Evolutionary conservation across 2,329 filamentous ascomycete species (phyloP), one percentile per base, ranked within the genome.

Genomic region (Chalara sp.): DNA sequence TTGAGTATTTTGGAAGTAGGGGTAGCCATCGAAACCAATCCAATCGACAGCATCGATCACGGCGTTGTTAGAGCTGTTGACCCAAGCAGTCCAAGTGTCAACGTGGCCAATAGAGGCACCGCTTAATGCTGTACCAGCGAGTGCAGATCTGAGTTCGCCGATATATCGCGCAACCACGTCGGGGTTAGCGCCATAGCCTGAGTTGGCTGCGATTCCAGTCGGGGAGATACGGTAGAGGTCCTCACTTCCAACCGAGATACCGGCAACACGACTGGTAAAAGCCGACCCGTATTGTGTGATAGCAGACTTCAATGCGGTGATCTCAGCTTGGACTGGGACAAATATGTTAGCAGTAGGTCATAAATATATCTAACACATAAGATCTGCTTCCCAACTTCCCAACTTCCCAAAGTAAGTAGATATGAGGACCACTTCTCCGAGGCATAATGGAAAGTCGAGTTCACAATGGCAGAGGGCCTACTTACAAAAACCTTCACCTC

Each of bases 161-260:
- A 95, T 89, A 71, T 90, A 93, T 52, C 71, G 67, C 61, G 81
- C 76, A 39, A 95, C 72, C 8, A 72, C 74, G 39, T 74, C 71
- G 5, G 89, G 85, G 46, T 76, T 68, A 40, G 78, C 73, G 57
- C 89, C 89, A 37, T 78, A 67, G 51, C 82, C 79, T 37, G 81
- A 79, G 1, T 80, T 70, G 63, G 81, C 81, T 47, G 73, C 69
- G 54, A 84, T 78, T 50, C 87, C 88, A 7, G 76, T 84, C n/a
- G 80, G 77, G 0, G 87, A 87, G 68, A 78, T 79, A 63, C 88
- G 85, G 76, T 93, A 93, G 42, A 93, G 77, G 67, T 96, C 90
- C 75, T 96, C 90, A 58, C 79, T 87, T 55, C 90, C 90, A 48
- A 95, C 81, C 0, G 88, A 91, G 70, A 95, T 92, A 67, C 88